Evolutionary conservation across 805 yeast species (phyloP).

Genomic region (Candida montana): DNA sequence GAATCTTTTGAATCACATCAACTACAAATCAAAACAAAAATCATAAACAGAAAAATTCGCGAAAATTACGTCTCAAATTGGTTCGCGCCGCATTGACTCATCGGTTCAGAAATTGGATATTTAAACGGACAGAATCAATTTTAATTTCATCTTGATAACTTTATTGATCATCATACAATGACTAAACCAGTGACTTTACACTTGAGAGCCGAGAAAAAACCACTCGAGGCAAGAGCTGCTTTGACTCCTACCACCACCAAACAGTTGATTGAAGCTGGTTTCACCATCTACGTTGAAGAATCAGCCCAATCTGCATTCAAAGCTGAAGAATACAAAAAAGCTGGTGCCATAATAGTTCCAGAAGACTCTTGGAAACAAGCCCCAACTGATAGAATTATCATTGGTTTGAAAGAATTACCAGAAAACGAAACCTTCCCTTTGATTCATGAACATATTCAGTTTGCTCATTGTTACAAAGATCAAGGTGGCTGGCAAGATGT

Average conservation of each 20-base stretch:
- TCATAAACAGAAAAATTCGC: background rate
- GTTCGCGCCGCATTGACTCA: background rate
- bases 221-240: constrained; percentile 95
- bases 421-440: constrained; percentile 87
- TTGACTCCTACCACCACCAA: constrained; percentile 89
- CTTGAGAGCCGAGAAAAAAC: constrained; percentile 95
- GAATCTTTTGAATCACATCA: too few relatives aligned
- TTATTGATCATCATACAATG: constrained; percentile 14
- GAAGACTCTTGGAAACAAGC: constrained; percentile 92
- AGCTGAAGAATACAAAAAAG: constrained; percentile 67
- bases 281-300: constrained; percentile 83
- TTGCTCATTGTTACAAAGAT: constrained; percentile 97
- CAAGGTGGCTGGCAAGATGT: constrained; percentile 98
- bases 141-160: too few relatives aligned
- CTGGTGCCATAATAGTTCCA: constrained; percentile 86
- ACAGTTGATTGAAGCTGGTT: constrained; percentile 79
- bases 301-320: constrained; percentile 78
- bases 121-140: background rate
- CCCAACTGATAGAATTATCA: constrained; percentile 82
- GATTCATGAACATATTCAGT: constrained; percentile 93
- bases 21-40: too few relatives aligned
- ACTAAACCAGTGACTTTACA: constrained; percentile 58
- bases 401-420: constrained; percentile 94
- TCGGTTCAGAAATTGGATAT: background rate
- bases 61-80: background rate